Conservation (phyloP, 2,329 filamentous ascomycete species). For the Fusarium protoensiforme region DNA sequence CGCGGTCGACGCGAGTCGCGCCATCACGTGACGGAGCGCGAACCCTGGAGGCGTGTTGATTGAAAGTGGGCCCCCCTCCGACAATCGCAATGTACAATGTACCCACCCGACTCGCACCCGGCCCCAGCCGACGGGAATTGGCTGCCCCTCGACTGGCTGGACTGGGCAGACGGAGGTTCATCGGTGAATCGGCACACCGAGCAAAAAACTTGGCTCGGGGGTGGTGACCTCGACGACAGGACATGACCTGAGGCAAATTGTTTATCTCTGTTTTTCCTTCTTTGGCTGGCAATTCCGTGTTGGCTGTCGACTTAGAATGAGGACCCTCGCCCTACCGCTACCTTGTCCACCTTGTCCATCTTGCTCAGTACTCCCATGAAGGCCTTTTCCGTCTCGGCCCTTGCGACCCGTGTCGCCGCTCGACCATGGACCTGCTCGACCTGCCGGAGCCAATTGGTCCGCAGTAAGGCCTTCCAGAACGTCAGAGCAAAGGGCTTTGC, state of each 20-base stretch:
- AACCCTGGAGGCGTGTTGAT: constrained; percentile 13
- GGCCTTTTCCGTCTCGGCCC: constrained; percentile 51
- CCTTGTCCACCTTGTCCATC: constrained; percentile 6
- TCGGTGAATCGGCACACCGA: constrained; percentile 42
- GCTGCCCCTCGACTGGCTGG: not conserved
- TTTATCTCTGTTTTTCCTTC: not conserved
- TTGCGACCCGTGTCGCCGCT: constrained; percentile 52
- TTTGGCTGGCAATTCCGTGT: constrained; percentile 1
- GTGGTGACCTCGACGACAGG: constrained; percentile 29
- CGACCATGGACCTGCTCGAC: constrained; percentile 59
- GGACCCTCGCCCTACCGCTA: constrained; percentile 13
- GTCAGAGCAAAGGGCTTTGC: constrained; percentile 45
- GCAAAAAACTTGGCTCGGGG: constrained; percentile 36
- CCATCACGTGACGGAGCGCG: constrained; percentile 43
- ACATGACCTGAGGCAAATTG: constrained; percentile 33
- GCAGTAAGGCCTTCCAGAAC: constrained; percentile 43
- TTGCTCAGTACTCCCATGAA: constrained; percentile 52
- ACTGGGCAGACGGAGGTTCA: constrained; percentile 39
- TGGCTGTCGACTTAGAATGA: constrained; percentile 36
- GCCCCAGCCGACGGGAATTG: constrained; percentile 37
- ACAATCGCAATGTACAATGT: constrained; percentile 4
- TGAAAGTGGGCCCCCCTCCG: constrained; percentile 10
- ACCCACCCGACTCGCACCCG: constrained; percentile 28
- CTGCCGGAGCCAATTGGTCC: constrained; percentile 55
- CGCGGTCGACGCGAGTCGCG: constrained; percentile 44